These are phyloP conservation scores for Zelonia costaricensis DNA, from an alignment of 208 protist species.

Conservation along the genomic window DNA sequence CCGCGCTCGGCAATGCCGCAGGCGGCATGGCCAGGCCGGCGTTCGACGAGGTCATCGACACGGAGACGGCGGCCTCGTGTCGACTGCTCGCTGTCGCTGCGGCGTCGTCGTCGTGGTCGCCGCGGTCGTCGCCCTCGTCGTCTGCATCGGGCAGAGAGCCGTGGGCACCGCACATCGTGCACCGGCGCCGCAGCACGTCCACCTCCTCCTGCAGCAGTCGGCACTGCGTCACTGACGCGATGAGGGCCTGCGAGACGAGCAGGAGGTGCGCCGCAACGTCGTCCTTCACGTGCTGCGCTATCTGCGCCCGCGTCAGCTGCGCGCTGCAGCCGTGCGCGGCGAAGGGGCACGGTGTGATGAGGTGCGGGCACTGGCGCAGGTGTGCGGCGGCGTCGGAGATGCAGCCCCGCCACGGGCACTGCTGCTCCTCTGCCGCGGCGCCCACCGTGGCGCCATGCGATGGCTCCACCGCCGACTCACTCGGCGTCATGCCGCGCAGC, in stretches of 20 bases:
- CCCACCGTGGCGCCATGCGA: neutral
- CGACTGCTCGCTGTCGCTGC: too few species aligned
- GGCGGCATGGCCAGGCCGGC: too few species aligned
- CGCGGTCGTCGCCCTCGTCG: too few species aligned
- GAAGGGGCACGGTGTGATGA: constrained; percentile 35
- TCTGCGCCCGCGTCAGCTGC: constrained; percentile 8
- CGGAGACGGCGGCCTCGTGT: too few species aligned
- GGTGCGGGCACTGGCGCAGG: constrained; percentile 22
- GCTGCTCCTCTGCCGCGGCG: neutral
- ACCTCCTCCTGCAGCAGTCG: constrained; percentile 34
- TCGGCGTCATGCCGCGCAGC: neutral
- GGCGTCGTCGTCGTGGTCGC: too few species aligned
- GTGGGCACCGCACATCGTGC: constrained; percentile 4
- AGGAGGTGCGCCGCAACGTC: constrained; percentile 19
- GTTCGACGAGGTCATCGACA: too few species aligned
- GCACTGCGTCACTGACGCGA: constrained; percentile 14
- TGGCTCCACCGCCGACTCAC: neutral
- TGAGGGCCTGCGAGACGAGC: constrained; percentile 24
- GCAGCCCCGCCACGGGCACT: constrained; percentile 36
- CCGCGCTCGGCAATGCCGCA: too few species aligned
- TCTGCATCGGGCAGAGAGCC: too few species aligned
- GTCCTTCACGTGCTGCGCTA: constrained; percentile 28
- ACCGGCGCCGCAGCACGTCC: constrained; percentile 36
- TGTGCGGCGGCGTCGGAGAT: constrained; percentile 27
- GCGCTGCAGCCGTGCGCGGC: constrained; percentile 33